Evolutionary conservation across 2,329 filamentous ascomycete genomes (phyloP).

Genomic region (Microsporum ferrugineum): DNA sequence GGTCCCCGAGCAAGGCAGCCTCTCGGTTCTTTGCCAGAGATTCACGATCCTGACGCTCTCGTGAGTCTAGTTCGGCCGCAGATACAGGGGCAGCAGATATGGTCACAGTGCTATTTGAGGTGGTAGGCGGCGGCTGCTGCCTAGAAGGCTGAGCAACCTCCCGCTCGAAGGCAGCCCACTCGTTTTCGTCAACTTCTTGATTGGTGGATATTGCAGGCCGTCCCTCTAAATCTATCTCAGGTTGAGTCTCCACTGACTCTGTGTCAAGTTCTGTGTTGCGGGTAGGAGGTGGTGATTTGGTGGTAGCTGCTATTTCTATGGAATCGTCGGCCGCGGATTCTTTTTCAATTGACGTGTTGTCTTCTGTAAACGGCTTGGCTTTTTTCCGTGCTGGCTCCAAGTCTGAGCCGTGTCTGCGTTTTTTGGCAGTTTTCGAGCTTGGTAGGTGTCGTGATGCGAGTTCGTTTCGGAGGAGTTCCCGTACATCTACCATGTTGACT

Average conservation of each 20-base stretch:
- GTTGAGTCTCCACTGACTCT: neutral
- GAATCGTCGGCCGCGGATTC: conserved; percentile 15
- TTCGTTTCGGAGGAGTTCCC: conserved; percentile 67
- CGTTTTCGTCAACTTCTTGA: conserved; percentile 53
- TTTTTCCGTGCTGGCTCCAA: conserved; percentile 35
- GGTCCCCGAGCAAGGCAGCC: conserved; percentile 52
- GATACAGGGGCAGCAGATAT: conserved; percentile 60
- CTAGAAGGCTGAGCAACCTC: conserved; percentile 51
- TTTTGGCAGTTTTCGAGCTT: conserved; percentile 42
- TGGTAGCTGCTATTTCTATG: conserved; percentile 14
- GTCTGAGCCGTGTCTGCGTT: conserved; percentile 42
- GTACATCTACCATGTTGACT: conserved; percentile 57
- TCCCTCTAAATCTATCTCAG: conserved; percentile 8
- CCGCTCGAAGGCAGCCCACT: conserved; percentile 80
- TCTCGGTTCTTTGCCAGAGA: conserved; percentile 36
- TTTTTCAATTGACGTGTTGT: conserved; percentile 16
- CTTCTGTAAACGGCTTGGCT: conserved; percentile 25
- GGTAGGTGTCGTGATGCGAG: conserved; percentile 61
- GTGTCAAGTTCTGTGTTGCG: neutral
- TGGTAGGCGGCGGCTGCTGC: conserved; percentile 20
- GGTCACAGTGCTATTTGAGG: conserved; percentile 39
- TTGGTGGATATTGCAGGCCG: neutral
- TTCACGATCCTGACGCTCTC: conserved; percentile 39
- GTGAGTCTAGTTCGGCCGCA: conserved; percentile 49
- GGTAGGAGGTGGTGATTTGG: conserved; percentile 14